Evolutionary conservation across 805 yeast genomes (phyloP), one percentile per base, ranked within the genome.

Genomic region (Ogataea dorogensis): DNA sequence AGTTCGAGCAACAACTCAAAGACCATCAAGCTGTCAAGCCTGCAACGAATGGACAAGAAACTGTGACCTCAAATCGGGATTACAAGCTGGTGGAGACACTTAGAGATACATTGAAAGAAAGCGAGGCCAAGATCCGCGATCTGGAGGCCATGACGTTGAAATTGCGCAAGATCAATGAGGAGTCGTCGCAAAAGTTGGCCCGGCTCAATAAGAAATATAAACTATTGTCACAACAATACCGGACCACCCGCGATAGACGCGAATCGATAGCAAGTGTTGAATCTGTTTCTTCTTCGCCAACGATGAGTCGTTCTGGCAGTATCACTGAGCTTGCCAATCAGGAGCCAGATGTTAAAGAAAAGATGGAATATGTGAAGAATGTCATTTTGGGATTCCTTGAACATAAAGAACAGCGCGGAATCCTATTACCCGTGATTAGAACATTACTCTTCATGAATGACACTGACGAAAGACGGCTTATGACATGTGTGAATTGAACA

Each of bases 371-470:
- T 56, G 70, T 88, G 33, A 86, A 85, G 58, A 93, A 93, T 55
- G 96, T 91, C 2, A 60, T 91, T n/a, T 64, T 91, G 2, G 97
- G 97, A 2, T 93, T 84, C 56, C 61, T 93, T 36, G 96, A 89
- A 53, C 96, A 86, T 55, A 84, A 75, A 53, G 98, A 91, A n/a
- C 97, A 89, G 60, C 71, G 98, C 41, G 77, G 71, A 18, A 86
- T 81, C 57, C 69, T 91, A 27, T 64, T 93, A 20, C 97, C 98
- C 0, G 98, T 93, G 5, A 67, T 91, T 16, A 75, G 89, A 31
- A 79, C 86, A 46, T 60, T 91, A 33, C 70, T 91, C 42, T 77
- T 79, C 36, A 64, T 91, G 54, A 76, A 71, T 32, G 76, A 73
- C 34, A 74, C 70, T 5, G 98, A 91, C 46, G 93, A 85, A 56